Conservation (phyloP, 192 early-diverging fungal species). For the Diversispora eburnea region DNA sequence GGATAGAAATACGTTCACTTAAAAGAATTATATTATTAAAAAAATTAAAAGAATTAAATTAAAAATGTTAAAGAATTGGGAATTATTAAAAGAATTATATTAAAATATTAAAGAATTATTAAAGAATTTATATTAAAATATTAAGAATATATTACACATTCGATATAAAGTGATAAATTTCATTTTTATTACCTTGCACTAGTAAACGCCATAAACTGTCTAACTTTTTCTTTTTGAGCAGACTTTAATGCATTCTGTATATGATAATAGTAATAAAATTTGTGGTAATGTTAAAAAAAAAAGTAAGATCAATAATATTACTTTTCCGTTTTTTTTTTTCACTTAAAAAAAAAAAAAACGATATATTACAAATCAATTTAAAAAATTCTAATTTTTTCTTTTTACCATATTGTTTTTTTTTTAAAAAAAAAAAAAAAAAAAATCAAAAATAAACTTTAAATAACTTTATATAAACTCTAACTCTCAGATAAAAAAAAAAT, state of each 20-base stretch:
- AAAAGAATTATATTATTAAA: not conserved
- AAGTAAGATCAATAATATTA: too few species aligned
- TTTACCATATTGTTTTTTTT: too few species aligned
- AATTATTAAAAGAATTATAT: not conserved
- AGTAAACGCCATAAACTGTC: slow-evolving; percentile 45
- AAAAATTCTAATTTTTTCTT: too few species aligned
- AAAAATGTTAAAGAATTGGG: not conserved
- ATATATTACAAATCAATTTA: too few species aligned
- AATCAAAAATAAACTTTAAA: too few species aligned
- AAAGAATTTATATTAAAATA: not conserved
- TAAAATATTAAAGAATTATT: too few species aligned
- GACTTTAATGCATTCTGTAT: slow-evolving; percentile 35
- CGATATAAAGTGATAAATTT: not conserved
- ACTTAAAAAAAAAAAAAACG: too few species aligned
- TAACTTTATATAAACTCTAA: too few species aligned
- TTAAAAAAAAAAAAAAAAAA: too few species aligned
- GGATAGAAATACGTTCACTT: slow-evolving; percentile 55
- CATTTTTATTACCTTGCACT: slow-evolving; percentile 35
- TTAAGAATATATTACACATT: not conserved
- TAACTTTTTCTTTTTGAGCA: slow-evolving; percentile 41
- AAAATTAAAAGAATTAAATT: not conserved
- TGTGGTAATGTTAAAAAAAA: too few species aligned
- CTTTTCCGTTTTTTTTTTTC: too few species aligned
- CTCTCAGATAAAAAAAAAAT: too few species aligned
- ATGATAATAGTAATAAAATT: not conserved